Base-by-base conservation (phyloP, 2,329 filamentous ascomycete species). In the Trichothecium roseum region DNA sequence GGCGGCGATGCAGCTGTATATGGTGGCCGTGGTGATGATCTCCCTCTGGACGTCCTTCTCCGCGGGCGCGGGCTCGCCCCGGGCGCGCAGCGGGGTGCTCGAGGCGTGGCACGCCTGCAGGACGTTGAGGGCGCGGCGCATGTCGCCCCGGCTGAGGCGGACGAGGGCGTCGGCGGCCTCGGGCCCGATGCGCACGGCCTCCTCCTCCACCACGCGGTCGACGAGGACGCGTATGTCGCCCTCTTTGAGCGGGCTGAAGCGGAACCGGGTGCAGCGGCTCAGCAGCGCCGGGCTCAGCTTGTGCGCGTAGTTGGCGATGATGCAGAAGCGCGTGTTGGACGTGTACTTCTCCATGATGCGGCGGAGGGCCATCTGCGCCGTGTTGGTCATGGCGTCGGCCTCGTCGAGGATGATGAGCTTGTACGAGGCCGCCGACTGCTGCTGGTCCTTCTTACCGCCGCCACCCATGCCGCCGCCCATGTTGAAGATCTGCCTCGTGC, bases 331-430 rank as follows among this genome's bases (percentile, higher is more conserved):
- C 3, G 91, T 95, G 63, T 98, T 98, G 40, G 84, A 84, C 1
- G 91, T 98, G 64, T 98, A 98, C 63, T 94, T 94, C 56, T 98
- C 91, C 91, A 98, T 98, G 53, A 98, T 96, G 32, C 91, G 72
- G 42, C 91, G 76, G 37, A 98, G 68, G 0, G 91, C 91, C 89
- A 98, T 98, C 61, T 98, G 91, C 5, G 91, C 91, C 1, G 89
- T 93, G 36, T 85, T 83, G n/a, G 91, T 98, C 91, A 98, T 98
- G 36, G 91, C 91, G 57, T 98, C 91, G n/a, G 91, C 91, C 66
- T 98, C 91, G 58, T 98, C 91, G 4, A 98, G 75, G 37, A 98
- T 85, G 54, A 98, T 96, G 47, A 98, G 77, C 66, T 98, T 98
- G 68, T 83, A 98, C 4, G 74, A 74, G 0, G 84, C 85, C 18